Base-by-base conservation (phyloP, 73 alveolate species). In the Effrenium voratum region DNA sequence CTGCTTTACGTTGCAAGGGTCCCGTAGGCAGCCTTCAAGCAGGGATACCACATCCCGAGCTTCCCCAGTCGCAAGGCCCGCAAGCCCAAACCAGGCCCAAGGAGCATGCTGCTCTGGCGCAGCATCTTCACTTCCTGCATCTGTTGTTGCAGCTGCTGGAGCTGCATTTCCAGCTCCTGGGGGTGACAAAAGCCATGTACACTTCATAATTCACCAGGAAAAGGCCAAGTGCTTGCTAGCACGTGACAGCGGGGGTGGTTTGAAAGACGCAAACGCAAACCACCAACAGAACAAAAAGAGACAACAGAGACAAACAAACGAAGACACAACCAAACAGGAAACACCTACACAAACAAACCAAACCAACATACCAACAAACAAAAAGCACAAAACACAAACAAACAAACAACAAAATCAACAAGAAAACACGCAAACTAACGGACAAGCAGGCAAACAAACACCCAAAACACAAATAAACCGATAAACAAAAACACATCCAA, bases 111-210 rank as follows among this genome's bases (percentile, higher is more conserved):
- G 63, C 63, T 40, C 44, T 44, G 80, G 34, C 77, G 94, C 94
- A 84, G 36, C 79, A 59, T 81, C 82, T 86, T 87, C 66, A 87
- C 95, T 50, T 87, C 95, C 45, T 45, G 85, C 68, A 87, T 47
- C 76, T 87, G 95, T 47, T 84, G 83, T 72, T 87, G 95, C 46
- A 87, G 46, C n/a, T 70, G 84, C 59, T 87, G 95, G 36, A 87
- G 84, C 95, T 87, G 95, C 70, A 40, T 72, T 72, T 87, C 95
- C 32, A 87, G 84, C 43, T 43, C 95, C 95, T 87, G 52, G 5
- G 45, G 16, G 41, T 6, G 59, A 10, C 36, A 76, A 45, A 34
- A 34, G 32, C 30, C 19, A 72, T 40, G 30, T 13, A 72, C 70
- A 43, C 50, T 16, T 36, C 50, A 10, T 2, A 34, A 2, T 2